Percentiles rank a stretch among this genome's conserved stretches.
These are phyloP conservation scores for Collybiopsis confluens DNA, from an alignment of 768 basidiomycete genomes.

Conservation along the genomic window DNA sequence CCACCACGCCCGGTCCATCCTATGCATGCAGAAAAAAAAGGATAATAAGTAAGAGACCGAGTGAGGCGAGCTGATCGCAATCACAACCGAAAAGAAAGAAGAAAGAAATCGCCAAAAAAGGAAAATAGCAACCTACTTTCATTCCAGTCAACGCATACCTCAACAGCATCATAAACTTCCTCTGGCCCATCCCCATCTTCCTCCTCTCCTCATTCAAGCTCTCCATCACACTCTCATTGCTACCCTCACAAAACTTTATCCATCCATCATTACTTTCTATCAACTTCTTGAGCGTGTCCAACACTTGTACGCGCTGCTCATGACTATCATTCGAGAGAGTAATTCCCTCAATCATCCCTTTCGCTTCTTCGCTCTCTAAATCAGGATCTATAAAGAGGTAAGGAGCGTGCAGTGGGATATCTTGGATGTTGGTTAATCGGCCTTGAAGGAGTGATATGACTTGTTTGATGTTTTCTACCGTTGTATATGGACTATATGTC, in stretches of 20 bases:
- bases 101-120: too few relatives aligned
- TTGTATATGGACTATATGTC: slow-evolving; percentile 42
- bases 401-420: slow-evolving; percentile 63
- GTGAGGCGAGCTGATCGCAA: not conserved
- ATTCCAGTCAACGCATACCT: slow-evolving; percentile 78
- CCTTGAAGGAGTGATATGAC: slow-evolving; percentile 67
- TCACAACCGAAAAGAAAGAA: not conserved
- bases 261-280: slow-evolving; percentile 1
- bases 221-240: slow-evolving; percentile 27
- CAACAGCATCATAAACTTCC: slow-evolving; percentile 65
- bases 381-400: slow-evolving; percentile 80
- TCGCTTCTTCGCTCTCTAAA: slow-evolving; percentile 49
- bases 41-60: not conserved
- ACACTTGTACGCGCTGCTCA: slow-evolving; percentile 29
- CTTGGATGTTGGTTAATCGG: slow-evolving; percentile 64
- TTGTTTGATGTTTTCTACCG: slow-evolving; percentile 53
- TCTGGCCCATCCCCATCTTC: slow-evolving; percentile 35
- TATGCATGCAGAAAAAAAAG: slow-evolving; percentile 17
- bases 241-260: slow-evolving; percentile 18
- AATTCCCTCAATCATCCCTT: slow-evolving; percentile 45
- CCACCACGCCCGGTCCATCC: slow-evolving; percentile 47
- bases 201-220: slow-evolving; percentile 43
- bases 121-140: too few relatives aligned
- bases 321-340: slow-evolving; percentile 30
- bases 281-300: not conserved